Evolutionary conservation across 2,329 filamentous ascomycete genomes (phyloP), one percentile per base, ranked within the genome.

Genomic region (Alternaria rosae): DNA sequence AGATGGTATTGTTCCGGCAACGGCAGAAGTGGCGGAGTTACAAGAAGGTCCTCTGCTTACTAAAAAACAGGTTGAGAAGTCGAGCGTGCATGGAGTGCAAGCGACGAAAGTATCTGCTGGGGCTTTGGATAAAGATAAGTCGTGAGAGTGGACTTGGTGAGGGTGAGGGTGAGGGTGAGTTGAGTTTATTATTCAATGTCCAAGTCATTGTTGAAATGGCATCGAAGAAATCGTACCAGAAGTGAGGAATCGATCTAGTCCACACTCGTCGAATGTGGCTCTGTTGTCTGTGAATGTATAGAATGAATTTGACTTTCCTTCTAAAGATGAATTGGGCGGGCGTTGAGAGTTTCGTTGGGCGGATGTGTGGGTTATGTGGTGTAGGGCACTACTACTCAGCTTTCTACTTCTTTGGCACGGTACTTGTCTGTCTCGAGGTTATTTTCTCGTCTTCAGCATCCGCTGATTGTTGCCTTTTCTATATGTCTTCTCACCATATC

Each of bases 61-160:
- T 9, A 57, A 32, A 15, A 54, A 53, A 15, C 26, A 61, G 17
- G 25, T 58, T 15, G 54, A 61, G 25, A 56, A 61, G 15, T 15
- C 38, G 12, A 30, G 23, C 6, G 47, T 11, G 13, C 23, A 52
- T 44, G 58, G 3, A 13, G 17, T 32, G 4, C 43, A 57, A 15
- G 53, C 4, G 25, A 35, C n/a, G 5, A 53, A 57, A n/a, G 4
- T 32, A 6, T 21, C 23, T 20, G 15, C 23, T 48, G 38, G 32
- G n/a, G 25, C 47, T 41, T n/a, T 61, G 12, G 47, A 51, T 25
- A 45, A 28, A 13, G 28, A 57, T 8, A 45, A 52, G 25, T 41
- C 58, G 6, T 61, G 44, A 61, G 11, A 38, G 2, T 6, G 9
- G 35, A 17, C 35, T 38, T 38, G n/a, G 1, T 38, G 32, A 38